A percentile compares a stretch with the other conserved stretches of the same genome.
Evolutionary conservation across 371 early-diverging fungal genomes (phyloP).

Genomic region (Mucor irregularis): DNA sequence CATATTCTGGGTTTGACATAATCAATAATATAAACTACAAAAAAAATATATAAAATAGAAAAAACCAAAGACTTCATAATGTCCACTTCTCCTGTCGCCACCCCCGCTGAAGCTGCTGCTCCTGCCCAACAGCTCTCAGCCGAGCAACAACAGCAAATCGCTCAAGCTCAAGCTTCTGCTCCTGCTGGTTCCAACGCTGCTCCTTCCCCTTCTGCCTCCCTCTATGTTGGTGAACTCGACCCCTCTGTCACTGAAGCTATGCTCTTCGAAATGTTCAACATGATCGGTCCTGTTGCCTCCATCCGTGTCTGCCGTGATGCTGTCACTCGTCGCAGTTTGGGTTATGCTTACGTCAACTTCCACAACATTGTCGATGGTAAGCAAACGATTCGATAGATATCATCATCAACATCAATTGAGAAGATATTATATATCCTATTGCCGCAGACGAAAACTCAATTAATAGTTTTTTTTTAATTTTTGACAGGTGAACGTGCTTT

Average conservation of each 20-base stretch:
- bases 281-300: slow-evolving; percentile 94
- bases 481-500: slow-evolving; percentile 85
- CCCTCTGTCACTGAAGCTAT: slow-evolving; percentile 95
- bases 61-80: slow-evolving; percentile 44
- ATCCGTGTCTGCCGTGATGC: slow-evolving; percentile 99
- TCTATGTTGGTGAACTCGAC: slow-evolving; percentile 92
- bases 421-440: no score
- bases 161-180: slow-evolving; percentile 53
- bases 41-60: slow-evolving; percentile 49
- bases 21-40: slow-evolving; percentile 37
- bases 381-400: no score
- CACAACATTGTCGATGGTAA: slow-evolving; percentile 75
- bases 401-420: no score
- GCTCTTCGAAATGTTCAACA: slow-evolving; percentile 96
- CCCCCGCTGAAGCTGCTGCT: slow-evolving; percentile 51
- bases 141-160: slow-evolving; percentile 66
- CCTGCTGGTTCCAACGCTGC: slow-evolving; percentile 42
- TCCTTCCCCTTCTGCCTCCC: slow-evolving; percentile 68
- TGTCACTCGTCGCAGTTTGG: slow-evolving; percentile 94
- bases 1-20: slow-evolving; percentile 27
- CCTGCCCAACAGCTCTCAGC: slow-evolving; percentile 47
- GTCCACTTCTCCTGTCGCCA: slow-evolving; percentile 56
- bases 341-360: slow-evolving; percentile 99
- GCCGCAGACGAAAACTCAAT: no score
- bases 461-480: slow-evolving; percentile 1